Conservation (phyloP, 2,329 filamentous ascomycete species). For the Plenodomus lindquistii region DNA sequence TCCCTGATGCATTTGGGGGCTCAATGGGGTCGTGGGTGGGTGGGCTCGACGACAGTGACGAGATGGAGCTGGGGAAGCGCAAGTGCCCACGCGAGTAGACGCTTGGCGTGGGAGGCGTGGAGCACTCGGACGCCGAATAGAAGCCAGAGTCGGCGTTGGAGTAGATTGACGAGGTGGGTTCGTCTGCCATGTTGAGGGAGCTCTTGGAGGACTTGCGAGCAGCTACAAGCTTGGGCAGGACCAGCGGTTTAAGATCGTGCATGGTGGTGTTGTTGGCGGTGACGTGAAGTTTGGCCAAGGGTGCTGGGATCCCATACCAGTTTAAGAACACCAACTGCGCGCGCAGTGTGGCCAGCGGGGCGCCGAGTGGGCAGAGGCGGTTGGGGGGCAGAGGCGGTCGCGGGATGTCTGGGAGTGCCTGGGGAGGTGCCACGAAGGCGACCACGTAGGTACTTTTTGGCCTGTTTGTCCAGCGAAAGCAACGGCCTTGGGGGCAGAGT, state of each 20-base stretch:
- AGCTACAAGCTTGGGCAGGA: constrained; percentile 45
- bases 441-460: constrained; percentile 42
- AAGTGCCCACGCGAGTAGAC: constrained; percentile 67
- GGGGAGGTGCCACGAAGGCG: constrained; percentile 44
- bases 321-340: constrained; percentile 27
- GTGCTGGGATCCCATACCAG: constrained; percentile 44
- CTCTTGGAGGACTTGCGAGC: constrained; percentile 42
- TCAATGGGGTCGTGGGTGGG: constrained; percentile 56
- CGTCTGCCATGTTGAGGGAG: constrained; percentile 38
- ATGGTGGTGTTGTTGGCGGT: constrained; percentile 27
- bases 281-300: constrained; percentile 33
- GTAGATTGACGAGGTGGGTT: constrained; percentile 37
- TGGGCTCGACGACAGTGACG: constrained; percentile 68
- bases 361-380: constrained; percentile 20
- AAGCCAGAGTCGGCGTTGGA: constrained; percentile 44
- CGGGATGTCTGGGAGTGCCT: constrained; percentile 32
- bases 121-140: constrained; percentile 65
- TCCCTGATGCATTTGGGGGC: constrained; percentile 63
- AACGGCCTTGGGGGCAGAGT: constrained; percentile 23
- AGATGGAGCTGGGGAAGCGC: constrained; percentile 73
- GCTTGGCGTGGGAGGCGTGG: constrained; percentile 72
- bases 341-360: constrained; percentile 19
- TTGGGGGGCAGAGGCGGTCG: constrained; percentile 36
- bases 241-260: constrained; percentile 47
- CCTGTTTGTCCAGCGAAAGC: constrained; percentile 30